phyloP scores from a whole-genome alignment of 2,329 filamentous ascomycete species.

The Chrysoporthe deuterocubensis region DNA sequence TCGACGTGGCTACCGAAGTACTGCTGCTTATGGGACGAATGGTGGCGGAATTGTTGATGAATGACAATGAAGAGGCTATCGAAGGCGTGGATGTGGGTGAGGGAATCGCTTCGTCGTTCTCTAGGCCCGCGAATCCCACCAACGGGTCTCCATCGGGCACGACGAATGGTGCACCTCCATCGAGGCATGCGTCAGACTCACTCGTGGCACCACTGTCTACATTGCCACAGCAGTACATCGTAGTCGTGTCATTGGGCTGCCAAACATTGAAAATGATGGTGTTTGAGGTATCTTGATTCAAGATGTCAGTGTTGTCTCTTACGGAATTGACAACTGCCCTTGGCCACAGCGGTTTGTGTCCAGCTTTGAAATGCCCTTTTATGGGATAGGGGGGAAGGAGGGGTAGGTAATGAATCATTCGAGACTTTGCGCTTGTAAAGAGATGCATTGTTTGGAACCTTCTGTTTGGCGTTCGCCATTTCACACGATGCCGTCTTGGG shows the following conservation, averaged over 20 bases:
- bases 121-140: conserved; percentile 15
- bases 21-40: neutral
- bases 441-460: neutral
- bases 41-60: neutral
- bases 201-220: conserved; percentile 1
- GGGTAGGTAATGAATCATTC: neutral
- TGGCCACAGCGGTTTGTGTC: neutral
- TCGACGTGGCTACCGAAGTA: neutral
- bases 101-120: neutral
- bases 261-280: conserved; percentile 1
- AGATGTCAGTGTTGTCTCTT: neutral
- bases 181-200: conserved; percentile 8
- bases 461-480: too few species aligned
- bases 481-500: too few species aligned
- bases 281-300: neutral
- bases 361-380: too few species aligned
- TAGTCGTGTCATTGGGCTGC: neutral
- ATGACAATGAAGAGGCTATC: neutral
- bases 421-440: neutral
- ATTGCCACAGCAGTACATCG: conserved; percentile 17
- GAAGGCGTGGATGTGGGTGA: neutral
- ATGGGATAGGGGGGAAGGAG: neutral
- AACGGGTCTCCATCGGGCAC: neutral
- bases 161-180: neutral
- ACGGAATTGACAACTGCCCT: neutral